A percentile compares a stretch with the other conserved stretches of the same genome.
These are phyloP conservation scores for Clavariopsis aquatica DNA, from an alignment of 495 filamentous ascomycete species.

Conservation along the genomic window DNA sequence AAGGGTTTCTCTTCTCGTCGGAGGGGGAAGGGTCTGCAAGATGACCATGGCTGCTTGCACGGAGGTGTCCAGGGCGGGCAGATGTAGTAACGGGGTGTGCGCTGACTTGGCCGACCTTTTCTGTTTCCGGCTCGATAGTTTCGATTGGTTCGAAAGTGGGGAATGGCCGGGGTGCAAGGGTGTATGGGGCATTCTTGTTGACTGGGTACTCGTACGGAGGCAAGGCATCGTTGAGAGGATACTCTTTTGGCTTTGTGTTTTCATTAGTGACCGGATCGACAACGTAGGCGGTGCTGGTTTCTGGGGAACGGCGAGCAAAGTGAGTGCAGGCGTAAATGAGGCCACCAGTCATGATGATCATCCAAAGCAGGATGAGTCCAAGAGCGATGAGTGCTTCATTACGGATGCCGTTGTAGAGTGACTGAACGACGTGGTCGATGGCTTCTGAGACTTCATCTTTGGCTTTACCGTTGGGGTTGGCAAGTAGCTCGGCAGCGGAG, in stretches of 20 bases:
- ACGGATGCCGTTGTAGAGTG: slow-evolving; percentile 64
- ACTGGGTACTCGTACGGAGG: slow-evolving; percentile 40
- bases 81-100: slow-evolving; percentile 42
- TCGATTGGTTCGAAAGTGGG: slow-evolving; percentile 35
- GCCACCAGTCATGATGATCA: slow-evolving; percentile 74
- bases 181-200: slow-evolving; percentile 42
- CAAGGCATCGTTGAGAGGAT: slow-evolving; percentile 29
- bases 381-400: slow-evolving; percentile 76
- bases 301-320: slow-evolving; percentile 50
- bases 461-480: slow-evolving; percentile 65
- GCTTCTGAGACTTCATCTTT: slow-evolving; percentile 80
- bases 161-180: slow-evolving; percentile 41
- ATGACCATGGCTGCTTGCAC: slow-evolving; percentile 43
- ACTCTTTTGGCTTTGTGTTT: slow-evolving; percentile 3
- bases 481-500: slow-evolving; percentile 68
- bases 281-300: slow-evolving; percentile 47
- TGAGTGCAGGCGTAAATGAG: slow-evolving; percentile 61
- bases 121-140: slow-evolving; percentile 12
- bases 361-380: slow-evolving; percentile 69
- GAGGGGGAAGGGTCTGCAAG: slow-evolving; percentile 40
- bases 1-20: slow-evolving; percentile 40
- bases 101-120: slow-evolving; percentile 42
- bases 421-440: slow-evolving; percentile 62
- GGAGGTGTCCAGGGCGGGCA: slow-evolving; percentile 41
- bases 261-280: slow-evolving; percentile 26